Percentiles rank a stretch among this genome's conserved stretches.
These are phyloP conservation scores for Vitis rupestris DNA, from an alignment of 164 flowering plant species.

Conservation along the genomic window DNA sequence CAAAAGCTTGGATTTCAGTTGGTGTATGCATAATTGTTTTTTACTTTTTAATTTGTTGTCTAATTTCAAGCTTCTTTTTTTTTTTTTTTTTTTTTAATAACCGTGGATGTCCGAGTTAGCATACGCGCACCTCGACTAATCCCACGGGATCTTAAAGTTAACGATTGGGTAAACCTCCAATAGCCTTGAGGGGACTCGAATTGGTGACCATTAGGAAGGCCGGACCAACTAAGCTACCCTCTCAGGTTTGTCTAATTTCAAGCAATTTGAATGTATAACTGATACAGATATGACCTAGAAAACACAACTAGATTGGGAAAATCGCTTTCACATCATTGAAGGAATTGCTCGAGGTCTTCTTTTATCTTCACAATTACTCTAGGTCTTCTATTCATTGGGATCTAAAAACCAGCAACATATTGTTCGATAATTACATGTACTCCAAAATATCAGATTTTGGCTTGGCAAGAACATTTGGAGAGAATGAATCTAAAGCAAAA, in stretches of 20 bases:
- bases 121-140: no score
- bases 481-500: background rate
- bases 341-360: conserved; percentile 15
- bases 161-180: no score
- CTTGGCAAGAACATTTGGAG: conserved; percentile 4
- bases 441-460: conserved; percentile 19
- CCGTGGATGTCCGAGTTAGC: no score
- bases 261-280: background rate
- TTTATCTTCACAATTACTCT: conserved; percentile 14
- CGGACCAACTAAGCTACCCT: no score
- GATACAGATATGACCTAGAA: background rate
- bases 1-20: conserved; percentile 6
- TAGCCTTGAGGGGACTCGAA: no score
- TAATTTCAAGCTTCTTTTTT: no score
- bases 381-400: conserved; percentile 12
- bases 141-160: no score
- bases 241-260: no score
- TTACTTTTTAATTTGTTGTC: no score
- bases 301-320: conserved; percentile 5
- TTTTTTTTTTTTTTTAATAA: no score
- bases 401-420: conserved; percentile 6
- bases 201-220: no score
- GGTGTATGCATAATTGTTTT: no score
- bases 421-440: conserved; percentile 8
- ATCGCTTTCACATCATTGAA: conserved; percentile 1